These are phyloP conservation scores for Erigeron philadelphicus DNA, from an alignment of 140 eudicot species.

Conservation along the genomic window DNA sequence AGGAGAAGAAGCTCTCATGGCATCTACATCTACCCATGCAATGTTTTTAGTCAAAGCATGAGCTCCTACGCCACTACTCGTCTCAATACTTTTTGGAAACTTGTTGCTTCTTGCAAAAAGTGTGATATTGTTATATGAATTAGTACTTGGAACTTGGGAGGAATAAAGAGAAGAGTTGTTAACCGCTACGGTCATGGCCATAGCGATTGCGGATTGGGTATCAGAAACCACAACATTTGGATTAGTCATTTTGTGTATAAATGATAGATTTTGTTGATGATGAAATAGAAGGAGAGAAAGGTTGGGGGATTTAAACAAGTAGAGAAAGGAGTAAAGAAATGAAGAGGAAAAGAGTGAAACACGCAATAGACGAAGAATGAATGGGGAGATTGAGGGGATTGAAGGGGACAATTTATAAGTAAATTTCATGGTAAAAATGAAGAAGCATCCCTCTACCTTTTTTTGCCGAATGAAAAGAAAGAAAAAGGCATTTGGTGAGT, in stretches of 20 bases:
- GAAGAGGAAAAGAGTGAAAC: conserved; percentile 26
- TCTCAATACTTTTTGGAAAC: conserved; percentile 29
- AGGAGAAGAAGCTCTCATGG: conserved; percentile 82
- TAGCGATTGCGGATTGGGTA: conserved; percentile 32
- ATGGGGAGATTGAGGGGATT: not conserved
- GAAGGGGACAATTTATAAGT: conserved; percentile 37
- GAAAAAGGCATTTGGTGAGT: conserved; percentile 30
- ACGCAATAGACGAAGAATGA: conserved; percentile 17
- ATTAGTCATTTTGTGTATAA: conserved; percentile 22
- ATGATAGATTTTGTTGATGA: not conserved
- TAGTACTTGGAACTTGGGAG: conserved; percentile 9
- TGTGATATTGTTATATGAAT: conserved; percentile 22
- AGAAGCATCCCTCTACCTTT: conserved; percentile 38
- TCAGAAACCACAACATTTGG: conserved; percentile 34
- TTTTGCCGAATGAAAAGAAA: conserved; percentile 17
- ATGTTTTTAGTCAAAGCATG: conserved; percentile 19
- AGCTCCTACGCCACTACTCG: not conserved
- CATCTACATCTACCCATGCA: conserved; percentile 52
- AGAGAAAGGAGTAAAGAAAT: conserved; percentile 14
- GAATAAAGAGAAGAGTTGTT: conserved; percentile 22
- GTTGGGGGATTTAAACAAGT: conserved; percentile 3
- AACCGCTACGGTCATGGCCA: conserved; percentile 29
- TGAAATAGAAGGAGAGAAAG: not conserved
- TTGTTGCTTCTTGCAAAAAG: conserved; percentile 28
- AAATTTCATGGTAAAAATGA: conserved; percentile 33